Evolutionary conservation across 2,329 filamentous ascomycete genomes (phyloP).

Genomic region (Cordyceps javanica): DNA sequence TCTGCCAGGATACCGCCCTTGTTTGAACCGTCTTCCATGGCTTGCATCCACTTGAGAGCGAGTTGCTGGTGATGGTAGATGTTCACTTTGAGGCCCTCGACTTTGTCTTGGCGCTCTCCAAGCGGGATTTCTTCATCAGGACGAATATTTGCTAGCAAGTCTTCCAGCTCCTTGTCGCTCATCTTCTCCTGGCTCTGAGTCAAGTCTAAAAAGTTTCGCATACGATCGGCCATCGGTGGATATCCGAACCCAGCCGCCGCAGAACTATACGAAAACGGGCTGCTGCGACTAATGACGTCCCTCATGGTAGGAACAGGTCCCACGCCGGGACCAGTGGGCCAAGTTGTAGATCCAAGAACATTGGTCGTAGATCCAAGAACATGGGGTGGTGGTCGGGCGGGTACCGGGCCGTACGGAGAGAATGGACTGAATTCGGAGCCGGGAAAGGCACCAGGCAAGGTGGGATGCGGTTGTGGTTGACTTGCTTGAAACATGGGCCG

Average conservation of each 20-base stretch:
- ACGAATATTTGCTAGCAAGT: slow-evolving; percentile 65
- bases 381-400: too few relatives aligned
- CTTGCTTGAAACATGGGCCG: not conserved
- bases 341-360: slow-evolving; percentile 1
- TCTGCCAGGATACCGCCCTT: slow-evolving; percentile 88
- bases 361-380: not conserved
- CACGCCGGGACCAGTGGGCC: not conserved
- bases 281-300: slow-evolving; percentile 22
- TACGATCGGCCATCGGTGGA: slow-evolving; percentile 24
- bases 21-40: slow-evolving; percentile 70
- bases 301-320: not conserved
- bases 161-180: slow-evolving; percentile 59
- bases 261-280: slow-evolving; percentile 29
- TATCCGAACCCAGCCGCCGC: slow-evolving; percentile 29
- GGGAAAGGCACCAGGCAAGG: not conserved
- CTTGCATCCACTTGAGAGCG: slow-evolving; percentile 75
- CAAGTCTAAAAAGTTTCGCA: slow-evolving; percentile 25
- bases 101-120: slow-evolving; percentile 61
- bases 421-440: not conserved
- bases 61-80: slow-evolving; percentile 80
- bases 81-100: slow-evolving; percentile 58
- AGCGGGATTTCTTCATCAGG: slow-evolving; percentile 61
- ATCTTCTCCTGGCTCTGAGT: slow-evolving; percentile 19
- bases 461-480: not conserved
- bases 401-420: not conserved